phyloP scores from a whole-genome alignment of 352 stramenopile species.

The Pythium angustatum region DNA sequence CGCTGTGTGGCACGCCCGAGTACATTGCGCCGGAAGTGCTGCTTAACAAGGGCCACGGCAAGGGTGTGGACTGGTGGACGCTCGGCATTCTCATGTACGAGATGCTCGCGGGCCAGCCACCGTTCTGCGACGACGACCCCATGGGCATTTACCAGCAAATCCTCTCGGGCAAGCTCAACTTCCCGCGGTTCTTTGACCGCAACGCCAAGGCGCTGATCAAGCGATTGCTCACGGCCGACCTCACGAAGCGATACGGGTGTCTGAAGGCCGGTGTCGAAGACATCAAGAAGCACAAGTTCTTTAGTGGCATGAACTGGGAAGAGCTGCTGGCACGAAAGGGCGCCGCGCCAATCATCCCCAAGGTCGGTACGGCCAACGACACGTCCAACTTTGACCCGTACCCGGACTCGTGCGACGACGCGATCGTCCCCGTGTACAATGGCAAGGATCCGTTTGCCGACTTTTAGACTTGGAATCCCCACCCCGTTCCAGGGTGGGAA shows the following conservation, averaged over 20 bases:
- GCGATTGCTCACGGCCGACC: conserved; percentile 93
- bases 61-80: conserved; percentile 96
- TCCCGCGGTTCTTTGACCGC: conserved; percentile 94
- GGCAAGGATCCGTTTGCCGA: conserved; percentile 92
- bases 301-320: conserved; percentile 91
- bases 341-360: conserved; percentile 92
- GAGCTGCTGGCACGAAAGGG: conserved; percentile 89
- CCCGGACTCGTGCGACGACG: conserved; percentile 91
- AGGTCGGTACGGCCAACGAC: conserved; percentile 89
- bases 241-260: conserved; percentile 97
- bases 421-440: conserved; percentile 90
- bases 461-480: no score
- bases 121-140: conserved; percentile 96
- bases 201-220: conserved; percentile 97
- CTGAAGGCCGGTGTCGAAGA: conserved; percentile 95
- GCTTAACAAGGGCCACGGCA: conserved; percentile 88
- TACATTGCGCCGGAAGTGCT: conserved; percentile 93
- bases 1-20: conserved; percentile 92
- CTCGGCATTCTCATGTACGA: conserved; percentile 97
- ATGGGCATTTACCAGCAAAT: conserved; percentile 97
- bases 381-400: conserved; percentile 98
- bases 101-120: conserved; percentile 96
- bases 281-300: conserved; percentile 98
- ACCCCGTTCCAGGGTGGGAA: no score
- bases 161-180: conserved; percentile 93